Conservation (phyloP, 2,329 filamentous ascomycete species). For the Sarocladiaceae sp. region DNA sequence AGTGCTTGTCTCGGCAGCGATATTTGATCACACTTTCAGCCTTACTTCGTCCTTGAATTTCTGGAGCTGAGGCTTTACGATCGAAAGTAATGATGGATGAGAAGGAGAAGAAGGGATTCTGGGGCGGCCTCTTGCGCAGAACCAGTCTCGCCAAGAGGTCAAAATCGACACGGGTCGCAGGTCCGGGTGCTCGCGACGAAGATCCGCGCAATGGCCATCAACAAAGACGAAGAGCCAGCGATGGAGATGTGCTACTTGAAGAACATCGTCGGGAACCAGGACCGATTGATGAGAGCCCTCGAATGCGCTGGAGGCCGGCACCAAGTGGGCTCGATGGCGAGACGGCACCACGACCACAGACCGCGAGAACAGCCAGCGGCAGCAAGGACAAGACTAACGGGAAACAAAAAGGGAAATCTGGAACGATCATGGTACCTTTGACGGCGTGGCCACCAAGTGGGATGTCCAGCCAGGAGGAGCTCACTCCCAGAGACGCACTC, state of each 20-base stretch:
- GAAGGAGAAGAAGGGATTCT: constrained; percentile 31
- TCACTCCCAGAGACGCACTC: constrained; percentile 50
- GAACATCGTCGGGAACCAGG: constrained; percentile 1
- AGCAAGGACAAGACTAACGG: constrained; percentile 9
- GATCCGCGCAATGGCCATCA: not conserved
- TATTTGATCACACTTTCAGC: not conserved
- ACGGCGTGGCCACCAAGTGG: constrained; percentile 55
- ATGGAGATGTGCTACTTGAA: constrained; percentile 1
- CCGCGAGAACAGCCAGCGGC: constrained; percentile 9
- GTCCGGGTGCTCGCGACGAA: not conserved
- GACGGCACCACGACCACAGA: constrained; percentile 1
- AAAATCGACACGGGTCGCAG: not conserved
- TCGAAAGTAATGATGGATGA: constrained; percentile 6
- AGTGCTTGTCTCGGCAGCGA: not conserved
- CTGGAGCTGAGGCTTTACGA: not conserved
- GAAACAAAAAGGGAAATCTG: not conserved
- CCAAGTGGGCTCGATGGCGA: constrained; percentile 7
- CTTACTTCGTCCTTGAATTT: not conserved
- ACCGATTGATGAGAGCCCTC: not conserved
- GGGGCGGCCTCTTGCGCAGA: constrained; percentile 44
- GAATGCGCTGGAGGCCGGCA: constrained; percentile 1
- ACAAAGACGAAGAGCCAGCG: constrained; percentile 3
- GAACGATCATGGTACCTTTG: constrained; percentile 26
- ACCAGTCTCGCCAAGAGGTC: constrained; percentile 29
- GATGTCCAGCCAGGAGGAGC: constrained; percentile 42